Percentiles rank a stretch among this genome's conserved stretches.
These are phyloP conservation scores for Ceriops zippeliana DNA, from an alignment of 345 rosid species.

Conservation along the genomic window DNA sequence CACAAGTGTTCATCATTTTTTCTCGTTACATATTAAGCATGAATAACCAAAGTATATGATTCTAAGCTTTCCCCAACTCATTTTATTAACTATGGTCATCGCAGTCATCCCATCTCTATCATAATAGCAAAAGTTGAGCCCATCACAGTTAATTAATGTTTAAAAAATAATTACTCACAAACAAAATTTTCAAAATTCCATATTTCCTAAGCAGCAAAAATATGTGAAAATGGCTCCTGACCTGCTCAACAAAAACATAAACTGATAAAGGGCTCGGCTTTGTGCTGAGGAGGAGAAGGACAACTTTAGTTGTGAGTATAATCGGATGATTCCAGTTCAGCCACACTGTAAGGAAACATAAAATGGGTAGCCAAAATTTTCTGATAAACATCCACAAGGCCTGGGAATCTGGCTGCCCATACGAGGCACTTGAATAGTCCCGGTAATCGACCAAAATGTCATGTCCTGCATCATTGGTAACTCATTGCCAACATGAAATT, in stretches of 20 bases:
- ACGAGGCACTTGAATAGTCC: conserved; percentile 17
- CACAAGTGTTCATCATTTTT: no score
- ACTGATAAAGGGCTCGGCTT: conserved; percentile 51
- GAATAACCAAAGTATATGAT: no score
- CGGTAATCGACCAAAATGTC: conserved; percentile 31
- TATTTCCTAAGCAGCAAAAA: not conserved
- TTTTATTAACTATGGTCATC: no score
- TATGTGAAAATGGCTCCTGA: conserved; percentile 15
- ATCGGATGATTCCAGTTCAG: conserved; percentile 40
- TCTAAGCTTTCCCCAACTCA: no score
- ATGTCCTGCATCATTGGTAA: conserved; percentile 25
- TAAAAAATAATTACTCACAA: no score
- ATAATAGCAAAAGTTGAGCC: no score
- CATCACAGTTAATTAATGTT: no score
- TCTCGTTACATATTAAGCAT: no score
- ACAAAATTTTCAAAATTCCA: no score
- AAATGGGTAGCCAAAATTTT: conserved; percentile 44
- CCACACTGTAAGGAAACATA: conserved; percentile 37
- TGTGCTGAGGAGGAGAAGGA: conserved; percentile 42
- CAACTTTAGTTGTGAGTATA: conserved; percentile 22
- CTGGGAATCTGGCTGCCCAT: conserved; percentile 21
- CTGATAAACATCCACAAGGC: conserved; percentile 28
- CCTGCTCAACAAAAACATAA: conserved; percentile 47
- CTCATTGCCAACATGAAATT: not conserved
- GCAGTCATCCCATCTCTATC: no score